Base-by-base conservation (phyloP, 73 alveolate species). In the Symbiodinium natans region DNA sequence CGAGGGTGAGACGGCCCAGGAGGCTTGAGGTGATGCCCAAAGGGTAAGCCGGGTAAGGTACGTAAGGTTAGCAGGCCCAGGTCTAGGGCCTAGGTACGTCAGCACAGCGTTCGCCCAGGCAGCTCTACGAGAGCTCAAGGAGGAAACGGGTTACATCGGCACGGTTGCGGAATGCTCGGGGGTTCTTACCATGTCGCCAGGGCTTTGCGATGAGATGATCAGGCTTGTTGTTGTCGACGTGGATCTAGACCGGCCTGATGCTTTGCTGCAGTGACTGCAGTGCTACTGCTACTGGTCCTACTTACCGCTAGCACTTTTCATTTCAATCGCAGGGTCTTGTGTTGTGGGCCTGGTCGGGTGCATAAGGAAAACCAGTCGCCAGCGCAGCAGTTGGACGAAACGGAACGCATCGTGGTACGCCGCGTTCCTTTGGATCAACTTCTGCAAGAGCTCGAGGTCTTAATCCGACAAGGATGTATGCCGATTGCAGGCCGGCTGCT, bases 201-300 rank as follows among this genome's bases (percentile, higher is more conserved):
- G 94, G 94, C 83, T 86, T n/a, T 52, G 94, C 21, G 94, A 86
- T 38, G 94, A 86, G 59, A 86, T 34, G 38, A 80, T 86, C 34
- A 33, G 29, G 38, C 40, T 36, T 59, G 83, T 54, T 23, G 59
- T 86, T 9, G 94, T 36, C 8, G 83, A 48, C 40, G 94, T 86
- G 0, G 88, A 80, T 59, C 17, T 80, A 41, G 88, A 80, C 56
- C 41, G 33, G 17, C 88, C 88, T 6, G 88, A 17, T 15, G 1
- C 88, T 80, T 39, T 19, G 39, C 48, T 23, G 5, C 42, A 1
- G 1, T 56, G 31, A 56, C 27, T 56, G 75, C 75, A 56, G 1
- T 1, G 17, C 17, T 29, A 56, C 17, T 29, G 17, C 17, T 56
- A 29, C 3, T 21, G 17, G 17, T 56, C 31, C 75, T 56, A 56